phyloP scores from a whole-genome alignment of 139 green algal species.

The Closterium sp. region DNA sequence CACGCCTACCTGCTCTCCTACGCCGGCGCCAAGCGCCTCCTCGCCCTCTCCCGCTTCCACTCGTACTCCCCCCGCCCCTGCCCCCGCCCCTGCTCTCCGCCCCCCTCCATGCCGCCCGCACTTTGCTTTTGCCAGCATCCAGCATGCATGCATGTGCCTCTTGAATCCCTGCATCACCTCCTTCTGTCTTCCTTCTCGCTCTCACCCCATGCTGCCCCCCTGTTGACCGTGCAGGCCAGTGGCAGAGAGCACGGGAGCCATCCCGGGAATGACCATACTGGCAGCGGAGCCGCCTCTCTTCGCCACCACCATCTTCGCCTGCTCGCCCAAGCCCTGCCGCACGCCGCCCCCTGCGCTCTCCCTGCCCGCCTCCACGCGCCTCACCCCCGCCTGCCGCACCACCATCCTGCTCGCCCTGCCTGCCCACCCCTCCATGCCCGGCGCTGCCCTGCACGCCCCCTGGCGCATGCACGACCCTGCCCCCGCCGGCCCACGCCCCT shows the following conservation, averaged over 20 bases:
- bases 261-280: not conserved
- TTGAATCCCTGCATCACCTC: not conserved
- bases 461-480: not conserved
- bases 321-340: not conserved
- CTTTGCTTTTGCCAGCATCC: not conserved
- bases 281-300: not conserved
- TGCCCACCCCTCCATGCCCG: not conserved
- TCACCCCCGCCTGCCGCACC: not conserved
- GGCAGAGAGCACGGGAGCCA: not conserved
- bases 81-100: not conserved
- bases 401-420: not conserved
- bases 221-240: not conserved
- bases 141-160: not conserved
- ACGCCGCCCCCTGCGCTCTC: not conserved
- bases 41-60: not conserved
- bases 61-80: not conserved
- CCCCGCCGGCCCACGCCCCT: not conserved
- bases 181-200: not conserved
- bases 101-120: not conserved
- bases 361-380: not conserved
- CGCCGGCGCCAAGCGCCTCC: not conserved
- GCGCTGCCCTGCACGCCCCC: not conserved
- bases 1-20: slow-evolving; percentile 18
- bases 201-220: not conserved
- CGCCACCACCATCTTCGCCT: not conserved